phyloP scores from a whole-genome alignment of 169 alveolate genomes.

The Cyclospora cayetanensis region DNA sequence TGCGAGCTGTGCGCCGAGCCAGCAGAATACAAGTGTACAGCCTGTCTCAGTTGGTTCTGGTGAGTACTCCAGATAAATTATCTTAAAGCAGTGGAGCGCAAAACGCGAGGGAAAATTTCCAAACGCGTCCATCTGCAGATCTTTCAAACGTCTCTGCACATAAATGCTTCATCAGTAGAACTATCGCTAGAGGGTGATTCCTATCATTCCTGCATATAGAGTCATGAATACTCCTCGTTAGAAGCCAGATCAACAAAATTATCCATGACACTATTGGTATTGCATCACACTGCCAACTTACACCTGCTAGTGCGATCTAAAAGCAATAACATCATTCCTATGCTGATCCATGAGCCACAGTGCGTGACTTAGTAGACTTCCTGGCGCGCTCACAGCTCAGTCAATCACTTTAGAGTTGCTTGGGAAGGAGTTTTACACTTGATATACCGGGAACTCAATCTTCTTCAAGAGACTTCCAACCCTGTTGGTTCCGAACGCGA shows the following conservation, averaged over 20 bases:
- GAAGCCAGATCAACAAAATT: too few species aligned
- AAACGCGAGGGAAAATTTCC: not conserved
- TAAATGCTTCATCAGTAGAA: not conserved
- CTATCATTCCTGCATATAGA: not conserved
- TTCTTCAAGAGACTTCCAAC: slow-evolving; percentile 19
- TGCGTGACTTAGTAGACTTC: not conserved
- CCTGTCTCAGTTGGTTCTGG: slow-evolving; percentile 63
- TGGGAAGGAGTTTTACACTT: slow-evolving; percentile 66
- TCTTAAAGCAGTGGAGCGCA: not conserved
- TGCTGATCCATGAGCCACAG: not conserved
- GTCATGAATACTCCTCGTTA: not conserved
- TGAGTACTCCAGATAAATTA: not conserved
- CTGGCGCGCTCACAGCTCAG: slow-evolving; percentile 11
- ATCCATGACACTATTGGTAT: too few species aligned
- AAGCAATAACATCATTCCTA: not conserved
- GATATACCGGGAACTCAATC: slow-evolving; percentile 34
- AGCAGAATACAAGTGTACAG: slow-evolving; percentile 30
- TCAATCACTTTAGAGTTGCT: slow-evolving; percentile 33
- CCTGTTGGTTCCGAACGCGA: slow-evolving; percentile 58
- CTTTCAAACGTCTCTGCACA: not conserved
- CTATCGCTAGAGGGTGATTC: not conserved
- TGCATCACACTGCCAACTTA: too few species aligned
- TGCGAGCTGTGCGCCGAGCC: slow-evolving; percentile 73
- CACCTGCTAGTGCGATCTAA: too few species aligned
- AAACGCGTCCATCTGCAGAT: not conserved